A percentile compares a stretch with the other conserved stretches of the same genome.
phyloP scores from a whole-genome alignment of 495 filamentous ascomycete species.

The Cudoniella acicularis region DNA sequence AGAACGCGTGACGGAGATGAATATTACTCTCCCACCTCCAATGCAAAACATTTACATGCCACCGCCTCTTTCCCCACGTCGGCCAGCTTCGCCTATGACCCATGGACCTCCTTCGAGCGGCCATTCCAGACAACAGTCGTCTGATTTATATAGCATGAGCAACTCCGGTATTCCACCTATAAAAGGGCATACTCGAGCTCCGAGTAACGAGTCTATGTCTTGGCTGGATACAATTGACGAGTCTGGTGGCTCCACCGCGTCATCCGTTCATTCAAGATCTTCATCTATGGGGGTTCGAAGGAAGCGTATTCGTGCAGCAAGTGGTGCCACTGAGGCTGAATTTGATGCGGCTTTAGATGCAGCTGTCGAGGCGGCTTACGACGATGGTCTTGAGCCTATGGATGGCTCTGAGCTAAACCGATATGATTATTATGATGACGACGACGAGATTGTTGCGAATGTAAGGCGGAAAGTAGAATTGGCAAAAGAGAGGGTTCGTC shows the following conservation, averaged over 20 bases:
- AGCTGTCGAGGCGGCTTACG: conserved; percentile 93
- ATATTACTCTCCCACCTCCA: conserved; percentile 34
- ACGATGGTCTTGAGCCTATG: conserved; percentile 83
- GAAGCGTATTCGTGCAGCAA: conserved; percentile 60
- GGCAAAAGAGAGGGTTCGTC: conserved; percentile 72
- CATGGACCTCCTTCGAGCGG: conserved; percentile 30
- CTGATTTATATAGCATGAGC: conserved; percentile 32
- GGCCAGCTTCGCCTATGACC: conserved; percentile 41
- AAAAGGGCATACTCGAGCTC: conserved; percentile 47
- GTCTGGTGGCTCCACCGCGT: conserved; percentile 74
- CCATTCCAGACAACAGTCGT: conserved; percentile 37
- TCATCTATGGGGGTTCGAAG: conserved; percentile 65
- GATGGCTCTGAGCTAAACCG: conserved; percentile 40
- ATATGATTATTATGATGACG: conserved; percentile 34
- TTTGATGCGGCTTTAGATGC: conserved; percentile 95
- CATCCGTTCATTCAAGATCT: conserved; percentile 77
- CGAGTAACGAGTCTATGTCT: conserved; percentile 75
- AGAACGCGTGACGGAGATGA: conserved; percentile 34
- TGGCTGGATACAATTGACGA: conserved; percentile 98
- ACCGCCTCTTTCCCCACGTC: conserved; percentile 61
- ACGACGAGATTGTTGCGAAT: conserved; percentile 48
- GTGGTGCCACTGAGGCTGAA: conserved; percentile 80
- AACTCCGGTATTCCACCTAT: conserved; percentile 10
- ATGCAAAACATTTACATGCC: conserved; percentile 54
- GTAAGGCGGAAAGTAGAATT: conserved; percentile 68